Evolutionary conservation across 805 yeast genomes (phyloP).

Genomic region (Saccharomyces jurei): DNA sequence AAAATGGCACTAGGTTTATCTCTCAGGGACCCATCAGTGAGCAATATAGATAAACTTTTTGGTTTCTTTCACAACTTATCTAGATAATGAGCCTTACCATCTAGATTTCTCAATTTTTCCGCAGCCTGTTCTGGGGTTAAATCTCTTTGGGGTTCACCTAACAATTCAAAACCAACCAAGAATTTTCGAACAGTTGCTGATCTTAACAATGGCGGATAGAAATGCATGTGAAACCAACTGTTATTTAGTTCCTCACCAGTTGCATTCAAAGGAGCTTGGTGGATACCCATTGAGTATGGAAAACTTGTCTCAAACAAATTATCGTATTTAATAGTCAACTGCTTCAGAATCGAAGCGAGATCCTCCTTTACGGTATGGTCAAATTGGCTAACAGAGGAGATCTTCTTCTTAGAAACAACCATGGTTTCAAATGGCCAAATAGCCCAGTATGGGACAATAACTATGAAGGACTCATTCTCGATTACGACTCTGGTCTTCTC

Average conservation of each 20-base stretch:
- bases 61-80: slow-evolving; percentile 34
- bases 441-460: slow-evolving; percentile 76
- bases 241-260: slow-evolving; percentile 36
- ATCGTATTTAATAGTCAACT: slow-evolving; percentile 57
- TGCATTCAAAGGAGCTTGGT: slow-evolving; percentile 57
- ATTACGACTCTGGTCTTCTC: slow-evolving; percentile 46
- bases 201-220: slow-evolving; percentile 69
- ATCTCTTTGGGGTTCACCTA: slow-evolving; percentile 57
- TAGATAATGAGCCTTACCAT: slow-evolving; percentile 31
- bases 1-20: not conserved
- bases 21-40: not conserved
- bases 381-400: slow-evolving; percentile 43
- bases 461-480: slow-evolving; percentile 55
- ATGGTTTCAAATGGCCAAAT: slow-evolving; percentile 75
- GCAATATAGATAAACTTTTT: not conserved
- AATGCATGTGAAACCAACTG: slow-evolving; percentile 65
- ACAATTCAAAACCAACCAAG: slow-evolving; percentile 62
- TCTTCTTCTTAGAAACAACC: slow-evolving; percentile 48
- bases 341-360: slow-evolving; percentile 46
- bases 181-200: slow-evolving; percentile 70
- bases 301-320: slow-evolving; percentile 60
- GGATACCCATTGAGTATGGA: slow-evolving; percentile 78
- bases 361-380: slow-evolving; percentile 41
- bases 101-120: slow-evolving; percentile 38
- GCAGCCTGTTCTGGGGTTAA: slow-evolving; percentile 29